Evolutionary conservation across 331 rosid genomes (phyloP), one percentile per base, ranked within the genome.

Genomic region (Acacia pycnantha): DNA sequence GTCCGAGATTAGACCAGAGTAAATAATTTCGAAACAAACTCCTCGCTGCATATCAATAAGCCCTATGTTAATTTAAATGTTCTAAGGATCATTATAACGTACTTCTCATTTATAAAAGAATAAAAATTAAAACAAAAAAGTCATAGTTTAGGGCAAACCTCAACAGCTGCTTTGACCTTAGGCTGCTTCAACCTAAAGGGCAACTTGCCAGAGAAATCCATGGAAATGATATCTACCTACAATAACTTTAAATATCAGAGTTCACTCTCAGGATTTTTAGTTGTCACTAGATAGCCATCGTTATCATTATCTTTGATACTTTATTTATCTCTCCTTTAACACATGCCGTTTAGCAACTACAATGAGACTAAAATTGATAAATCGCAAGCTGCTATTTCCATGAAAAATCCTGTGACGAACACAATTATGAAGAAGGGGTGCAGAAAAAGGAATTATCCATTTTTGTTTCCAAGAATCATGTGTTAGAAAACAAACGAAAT

Each of bases 191-290:
- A 87, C 62, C 97, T 89, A 82, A 88, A 92, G 4, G 91, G 94
- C 27, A 90, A 84, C 83, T 84, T 93, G 77, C 78, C 82, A 5
- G 97, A 88, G 82, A 95, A 93, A 82, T 93, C 94, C 56, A 95
- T 89, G 6, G 93, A 84, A 70, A 93, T 86, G 43, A 95, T 88
- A 90, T 95, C 97, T 11, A 91, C 91, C 99, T 95, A 85, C 76
- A 76, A 78, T 35, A 64, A 71, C 48, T 68, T 72, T 15, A 59
- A 88, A 40, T 41, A 79, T 46, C 12, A 80, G 71, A 11, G 1
- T 73, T 72, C 70, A 62, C 46, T 37, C 64, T 4, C 75, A 62
- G 8, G 12, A 21, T 35, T 44, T 73, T 50, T 64, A 48, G 4
- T 6, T 19, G 31, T 8, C 37, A 58, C 11, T 40, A 58, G 16